Evolutionary conservation across 805 yeast species (phyloP).

Genomic region (Sugiyamaella lignohabitans): DNA sequence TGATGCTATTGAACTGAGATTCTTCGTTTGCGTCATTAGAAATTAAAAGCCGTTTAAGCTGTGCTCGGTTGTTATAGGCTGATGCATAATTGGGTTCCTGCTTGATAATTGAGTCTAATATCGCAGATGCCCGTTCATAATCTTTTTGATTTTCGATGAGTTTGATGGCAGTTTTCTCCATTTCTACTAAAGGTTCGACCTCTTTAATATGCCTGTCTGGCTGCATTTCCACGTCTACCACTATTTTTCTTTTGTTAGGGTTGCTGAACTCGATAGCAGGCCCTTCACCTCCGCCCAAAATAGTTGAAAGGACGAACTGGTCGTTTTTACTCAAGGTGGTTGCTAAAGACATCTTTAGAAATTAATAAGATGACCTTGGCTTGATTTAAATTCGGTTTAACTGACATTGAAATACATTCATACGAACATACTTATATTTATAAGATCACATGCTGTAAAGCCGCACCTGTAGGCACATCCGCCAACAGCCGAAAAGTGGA

Average conservation of each 20-base stretch:
- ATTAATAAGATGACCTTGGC: not conserved
- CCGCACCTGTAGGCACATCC: too few species aligned
- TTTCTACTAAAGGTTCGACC: slow-evolving; percentile 17
- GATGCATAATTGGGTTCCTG: slow-evolving; percentile 29
- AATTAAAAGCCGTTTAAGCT: slow-evolving; percentile 16
- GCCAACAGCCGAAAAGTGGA: too few species aligned
- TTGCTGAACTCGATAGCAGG: slow-evolving; percentile 9
- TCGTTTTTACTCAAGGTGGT: slow-evolving; percentile 13
- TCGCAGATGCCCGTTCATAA: slow-evolving; percentile 12
- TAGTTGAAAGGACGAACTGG: slow-evolving; percentile 11
- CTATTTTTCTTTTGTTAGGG: slow-evolving; percentile 7
- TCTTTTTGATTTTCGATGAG: slow-evolving; percentile 14
- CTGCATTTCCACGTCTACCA: slow-evolving; percentile 19
- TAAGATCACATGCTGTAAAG: too few species aligned
- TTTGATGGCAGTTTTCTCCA: slow-evolving; percentile 22
- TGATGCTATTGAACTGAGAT: slow-evolving; percentile 6
- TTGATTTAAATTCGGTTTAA: not conserved
- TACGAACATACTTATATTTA: too few species aligned
- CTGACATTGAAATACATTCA: too few species aligned
- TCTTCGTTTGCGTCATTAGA: slow-evolving; percentile 1
- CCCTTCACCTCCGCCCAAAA: slow-evolving; percentile 13
- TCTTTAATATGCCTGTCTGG: slow-evolving; percentile 23
- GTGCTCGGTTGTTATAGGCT: slow-evolving; percentile 33
- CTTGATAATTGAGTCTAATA: slow-evolving; percentile 20
- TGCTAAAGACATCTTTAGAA: slow-evolving; percentile 10